Conservation (phyloP, 2,329 filamentous ascomycete genomes). For the Fusarium transvaalense region DNA sequence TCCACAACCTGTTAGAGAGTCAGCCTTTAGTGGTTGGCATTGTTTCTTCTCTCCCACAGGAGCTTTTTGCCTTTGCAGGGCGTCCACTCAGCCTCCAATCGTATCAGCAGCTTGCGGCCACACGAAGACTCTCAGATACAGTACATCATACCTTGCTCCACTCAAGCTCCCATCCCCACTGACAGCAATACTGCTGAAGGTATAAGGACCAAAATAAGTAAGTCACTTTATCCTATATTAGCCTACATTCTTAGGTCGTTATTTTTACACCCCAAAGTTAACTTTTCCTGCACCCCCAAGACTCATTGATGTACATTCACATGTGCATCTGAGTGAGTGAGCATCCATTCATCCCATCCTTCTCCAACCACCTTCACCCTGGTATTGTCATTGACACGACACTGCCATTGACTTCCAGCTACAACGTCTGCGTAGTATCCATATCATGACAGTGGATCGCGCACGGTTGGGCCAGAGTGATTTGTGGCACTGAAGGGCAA, state of each 20-base stretch:
- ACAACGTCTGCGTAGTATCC: conserved; percentile 18
- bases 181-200: conserved; percentile 29
- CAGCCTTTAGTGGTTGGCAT: conserved; percentile 7
- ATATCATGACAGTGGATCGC: conserved; percentile 35
- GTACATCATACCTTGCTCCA: conserved; percentile 31
- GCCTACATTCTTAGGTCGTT: neutral
- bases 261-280: neutral
- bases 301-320: conserved; percentile 33
- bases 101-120: conserved; percentile 28
- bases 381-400: conserved; percentile 10
- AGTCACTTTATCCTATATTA: neutral
- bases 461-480: conserved; percentile 35
- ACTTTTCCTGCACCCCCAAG: neutral
- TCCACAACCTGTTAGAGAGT: conserved; percentile 6
- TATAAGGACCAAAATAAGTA: neutral
- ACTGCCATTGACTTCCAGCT: conserved; percentile 14
- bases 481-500: conserved; percentile 38
- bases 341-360: conserved; percentile 29
- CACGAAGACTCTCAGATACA: conserved; percentile 2
- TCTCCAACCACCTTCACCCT: conserved; percentile 15
- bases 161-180: conserved; percentile 28
- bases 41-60: conserved; percentile 33
- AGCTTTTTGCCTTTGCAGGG: conserved; percentile 29
- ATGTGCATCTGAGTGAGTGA: conserved; percentile 6
- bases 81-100: conserved; percentile 40